Evolutionary conservation across 768 basidiomycete genomes (phyloP).

Genomic region (Naganishia vaughanmartiniae): DNA sequence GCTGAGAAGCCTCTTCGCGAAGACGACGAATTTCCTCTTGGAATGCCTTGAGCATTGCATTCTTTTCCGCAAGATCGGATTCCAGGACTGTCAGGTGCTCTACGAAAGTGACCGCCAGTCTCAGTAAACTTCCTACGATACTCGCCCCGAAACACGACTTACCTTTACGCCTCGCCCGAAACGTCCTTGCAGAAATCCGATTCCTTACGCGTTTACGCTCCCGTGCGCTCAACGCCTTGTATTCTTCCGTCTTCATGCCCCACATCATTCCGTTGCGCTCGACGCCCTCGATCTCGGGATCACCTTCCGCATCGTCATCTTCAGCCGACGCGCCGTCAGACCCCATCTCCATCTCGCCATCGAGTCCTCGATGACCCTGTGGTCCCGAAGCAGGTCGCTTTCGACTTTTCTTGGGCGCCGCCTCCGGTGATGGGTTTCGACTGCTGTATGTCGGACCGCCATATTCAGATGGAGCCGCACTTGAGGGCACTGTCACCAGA

Average conservation of each 20-base stretch:
- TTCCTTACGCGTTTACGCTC: conserved; percentile 50
- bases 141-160: conserved; percentile 24
- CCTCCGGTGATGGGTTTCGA: conserved; percentile 5
- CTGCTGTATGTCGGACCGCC: conserved; percentile 4
- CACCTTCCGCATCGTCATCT: conserved; percentile 39
- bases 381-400: not conserved
- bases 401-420: not conserved
- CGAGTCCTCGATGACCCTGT: not conserved
- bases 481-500: not conserved
- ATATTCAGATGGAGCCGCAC: conserved; percentile 16
- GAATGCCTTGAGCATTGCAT: conserved; percentile 20
- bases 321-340: conserved; percentile 38
- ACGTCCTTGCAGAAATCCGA: conserved; percentile 50
- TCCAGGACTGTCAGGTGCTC: conserved; percentile 26
- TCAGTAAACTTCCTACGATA: not conserved
- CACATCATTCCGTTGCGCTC: conserved; percentile 52
- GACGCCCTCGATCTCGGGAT: conserved; percentile 45
- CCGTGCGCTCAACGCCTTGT: conserved; percentile 43
- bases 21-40: conserved; percentile 27
- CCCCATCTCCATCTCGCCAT: not conserved
- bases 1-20: conserved; percentile 19
- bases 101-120: not conserved
- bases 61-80: conserved; percentile 15
- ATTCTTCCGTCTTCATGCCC: conserved; percentile 51
- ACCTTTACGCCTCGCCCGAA: conserved; percentile 50